Conservation (phyloP, 495 filamentous ascomycete genomes). For the Trichocladium uniseriatum region DNA sequence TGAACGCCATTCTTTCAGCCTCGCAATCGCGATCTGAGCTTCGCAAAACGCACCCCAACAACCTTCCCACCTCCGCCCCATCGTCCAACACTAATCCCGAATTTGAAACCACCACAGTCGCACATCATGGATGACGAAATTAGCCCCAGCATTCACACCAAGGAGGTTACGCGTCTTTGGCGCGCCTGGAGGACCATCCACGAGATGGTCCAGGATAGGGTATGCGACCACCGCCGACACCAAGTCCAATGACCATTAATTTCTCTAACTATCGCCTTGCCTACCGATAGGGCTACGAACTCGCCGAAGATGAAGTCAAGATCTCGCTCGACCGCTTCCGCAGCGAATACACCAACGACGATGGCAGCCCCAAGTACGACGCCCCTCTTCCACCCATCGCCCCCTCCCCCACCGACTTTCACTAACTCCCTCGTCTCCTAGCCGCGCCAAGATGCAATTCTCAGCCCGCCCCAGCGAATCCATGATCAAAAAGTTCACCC, state of each 20-base stretch:
- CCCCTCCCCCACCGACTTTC: slow-evolving; percentile 12
- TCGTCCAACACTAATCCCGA: not conserved
- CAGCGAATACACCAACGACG: slow-evolving; percentile 51
- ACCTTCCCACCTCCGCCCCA: not conserved
- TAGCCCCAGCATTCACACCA: slow-evolving; percentile 35
- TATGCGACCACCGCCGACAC: slow-evolving; percentile 29
- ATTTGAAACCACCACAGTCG: not conserved
- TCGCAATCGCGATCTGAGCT: not conserved
- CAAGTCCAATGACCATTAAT: no score
- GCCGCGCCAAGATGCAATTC: slow-evolving; percentile 76
- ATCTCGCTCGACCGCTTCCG: slow-evolving; percentile 72
- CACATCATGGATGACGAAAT: slow-evolving; percentile 47
- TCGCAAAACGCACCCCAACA: not conserved
- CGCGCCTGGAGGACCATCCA: slow-evolving; percentile 80
- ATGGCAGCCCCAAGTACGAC: slow-evolving; percentile 67
- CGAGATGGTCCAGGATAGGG: slow-evolving; percentile 78
- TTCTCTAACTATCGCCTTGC: no score
- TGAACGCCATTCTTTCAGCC: slow-evolving; percentile 12
- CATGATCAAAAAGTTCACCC: slow-evolving; percentile 78
- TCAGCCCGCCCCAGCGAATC: slow-evolving; percentile 67
- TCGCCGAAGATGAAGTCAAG: slow-evolving; percentile 78
- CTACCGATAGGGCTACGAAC: slow-evolving; percentile 92
- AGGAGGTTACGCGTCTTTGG: slow-evolving; percentile 69
- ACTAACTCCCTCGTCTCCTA: slow-evolving; percentile 27
- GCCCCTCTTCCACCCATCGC: slow-evolving; percentile 2